Base-by-base conservation (phyloP, 2,329 filamentous ascomycete species). In the Shiraia sp. region DNA sequence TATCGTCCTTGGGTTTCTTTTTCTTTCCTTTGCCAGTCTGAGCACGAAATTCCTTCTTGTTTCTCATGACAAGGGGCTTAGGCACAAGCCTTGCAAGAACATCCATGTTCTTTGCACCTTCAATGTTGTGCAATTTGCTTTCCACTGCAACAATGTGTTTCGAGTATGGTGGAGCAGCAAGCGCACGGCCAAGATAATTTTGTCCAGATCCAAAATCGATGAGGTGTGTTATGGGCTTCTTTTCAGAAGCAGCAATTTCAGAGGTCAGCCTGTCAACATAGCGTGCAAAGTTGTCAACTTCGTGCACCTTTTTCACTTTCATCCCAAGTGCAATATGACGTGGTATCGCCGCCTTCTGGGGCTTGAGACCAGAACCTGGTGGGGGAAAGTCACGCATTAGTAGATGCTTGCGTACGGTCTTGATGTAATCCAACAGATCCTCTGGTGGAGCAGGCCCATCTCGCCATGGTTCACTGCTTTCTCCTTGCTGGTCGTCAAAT, bases 151-250 rank as follows among this genome's bases (percentile, higher is more conserved):
- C 83, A 30, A 97, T 87, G 53, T 90, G 83, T 58, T 85, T 84
- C 60, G 91, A 88, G 72, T 95, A 96, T 1, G 91, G 90, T 39
- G 85, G 78, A 48, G 86, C 90, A 10, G 92, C 92, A 43, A 99
- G 76, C 1, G 89, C 87, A 32, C 93, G 81, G 1, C 93, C 92
- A 3, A 99, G 82, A 62, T 99, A 99, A 63, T 96, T 97, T 68
- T 97, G 92, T 0, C 93, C 93, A 38, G 90, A 96, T 19, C 93
- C 93, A 69, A 97, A 96, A 71, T 99, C 93, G 34, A 97, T 86
- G 44, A 96, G 83, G 72, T 97, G 91, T 0, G 90, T 88, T 46
- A 96, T 84, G 6, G 66, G 62, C 7, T 42, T 70, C 56, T 40
- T 63, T 9, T 53, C 47, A 3, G 57, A 52, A 1, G 46, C 45